These are phyloP conservation scores for Saturnispora kantuleensis DNA, from an alignment of 805 yeast genomes.

Conservation along the genomic window DNA sequence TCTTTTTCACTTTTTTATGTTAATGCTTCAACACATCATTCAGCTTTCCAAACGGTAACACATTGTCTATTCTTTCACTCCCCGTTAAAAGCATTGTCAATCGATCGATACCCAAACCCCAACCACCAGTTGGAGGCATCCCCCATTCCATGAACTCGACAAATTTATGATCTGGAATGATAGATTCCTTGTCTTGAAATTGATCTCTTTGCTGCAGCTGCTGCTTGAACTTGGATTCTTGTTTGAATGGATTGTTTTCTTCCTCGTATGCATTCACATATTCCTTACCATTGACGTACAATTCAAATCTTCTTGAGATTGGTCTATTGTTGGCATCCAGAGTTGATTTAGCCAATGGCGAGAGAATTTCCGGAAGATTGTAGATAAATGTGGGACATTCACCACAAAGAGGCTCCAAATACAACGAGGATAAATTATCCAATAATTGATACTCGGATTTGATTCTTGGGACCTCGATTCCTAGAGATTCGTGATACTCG, in stretches of 20 bases:
- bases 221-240: conserved; percentile 46
- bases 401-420: conserved; percentile 54
- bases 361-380: conserved; percentile 75
- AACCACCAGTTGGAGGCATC: conserved; percentile 96
- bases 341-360: conserved; percentile 78
- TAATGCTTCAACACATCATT: conserved; percentile 60
- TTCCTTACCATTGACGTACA: conserved; percentile 73
- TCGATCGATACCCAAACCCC: conserved; percentile 94
- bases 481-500: conserved; percentile 30
- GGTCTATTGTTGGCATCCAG: conserved; percentile 13
- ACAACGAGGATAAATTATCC: conserved; percentile 24
- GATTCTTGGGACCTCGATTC: conserved; percentile 28
- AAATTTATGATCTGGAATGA: conserved; percentile 63
- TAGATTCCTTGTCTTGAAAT: conserved; percentile 49
- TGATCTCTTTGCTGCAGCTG: conserved; percentile 44
- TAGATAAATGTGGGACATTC: conserved; percentile 60
- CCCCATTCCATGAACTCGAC: conserved; percentile 82
- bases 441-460: conserved; percentile 39
- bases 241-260: conserved; percentile 79
- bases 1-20: not conserved
- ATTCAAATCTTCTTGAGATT: conserved; percentile 68
- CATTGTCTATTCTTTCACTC: conserved; percentile 59
- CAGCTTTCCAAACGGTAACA: conserved; percentile 64
- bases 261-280: conserved; percentile 93
- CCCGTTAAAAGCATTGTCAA: conserved; percentile 70